Evolutionary conservation across 768 basidiomycete genomes (phyloP).

Genomic region (Russula sp.): DNA sequence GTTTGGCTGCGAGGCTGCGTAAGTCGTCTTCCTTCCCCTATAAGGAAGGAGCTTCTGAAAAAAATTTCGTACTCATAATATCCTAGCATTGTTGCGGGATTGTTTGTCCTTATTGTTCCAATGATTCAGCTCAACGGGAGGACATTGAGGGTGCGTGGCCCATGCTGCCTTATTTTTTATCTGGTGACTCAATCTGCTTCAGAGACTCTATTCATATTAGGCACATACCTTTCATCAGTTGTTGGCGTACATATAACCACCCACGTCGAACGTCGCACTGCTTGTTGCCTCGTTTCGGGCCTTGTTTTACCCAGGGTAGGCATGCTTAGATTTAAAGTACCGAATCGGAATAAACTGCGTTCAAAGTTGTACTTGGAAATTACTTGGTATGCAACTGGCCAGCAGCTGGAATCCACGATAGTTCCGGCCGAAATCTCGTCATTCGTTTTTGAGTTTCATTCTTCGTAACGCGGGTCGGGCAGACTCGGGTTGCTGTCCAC

Average conservation of each 20-base stretch:
- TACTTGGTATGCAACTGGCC: no score
- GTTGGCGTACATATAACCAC: background rate
- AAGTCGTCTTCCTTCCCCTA: conserved; percentile 34
- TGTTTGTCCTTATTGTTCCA: conserved; percentile 54
- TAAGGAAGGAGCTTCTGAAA: background rate
- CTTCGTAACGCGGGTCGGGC: no score
- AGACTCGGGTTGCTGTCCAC: no score
- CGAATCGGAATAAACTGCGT: no score
- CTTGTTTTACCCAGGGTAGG: background rate
- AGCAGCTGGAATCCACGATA: no score
- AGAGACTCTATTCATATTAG: conserved; percentile 27
- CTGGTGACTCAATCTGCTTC: background rate
- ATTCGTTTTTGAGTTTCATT: no score
- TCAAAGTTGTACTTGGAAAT: no score
- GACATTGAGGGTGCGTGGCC: conserved; percentile 44
- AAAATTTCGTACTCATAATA: background rate
- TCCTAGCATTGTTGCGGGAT: conserved; percentile 46
- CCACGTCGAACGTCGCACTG: background rate
- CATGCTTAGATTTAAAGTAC: background rate
- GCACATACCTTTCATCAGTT: background rate
- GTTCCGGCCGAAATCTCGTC: no score
- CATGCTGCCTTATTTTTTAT: background rate
- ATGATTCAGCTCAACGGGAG: conserved; percentile 50
- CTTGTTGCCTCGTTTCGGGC: background rate
- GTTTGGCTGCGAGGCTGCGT: conserved; percentile 62